Evolutionary conservation across 2,329 filamentous ascomycete species (phyloP).

Genomic region (Xylaria arbuscula): DNA sequence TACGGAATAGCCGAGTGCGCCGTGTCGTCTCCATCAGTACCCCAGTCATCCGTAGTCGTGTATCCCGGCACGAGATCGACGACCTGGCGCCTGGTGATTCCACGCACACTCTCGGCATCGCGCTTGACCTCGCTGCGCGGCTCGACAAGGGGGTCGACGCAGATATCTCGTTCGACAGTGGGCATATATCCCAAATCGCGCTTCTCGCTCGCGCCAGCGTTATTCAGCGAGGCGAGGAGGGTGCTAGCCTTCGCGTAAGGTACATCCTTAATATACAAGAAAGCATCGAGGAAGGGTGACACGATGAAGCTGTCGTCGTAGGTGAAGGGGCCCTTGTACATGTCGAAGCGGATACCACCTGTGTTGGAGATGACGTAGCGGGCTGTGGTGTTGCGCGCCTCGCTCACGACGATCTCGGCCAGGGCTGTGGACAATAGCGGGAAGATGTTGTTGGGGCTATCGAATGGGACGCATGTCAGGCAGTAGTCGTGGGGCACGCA

Average conservation of each 20-base stretch:
- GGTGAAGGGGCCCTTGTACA: constrained; percentile 72
- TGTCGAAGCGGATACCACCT: constrained; percentile 69
- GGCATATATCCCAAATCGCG: constrained; percentile 52
- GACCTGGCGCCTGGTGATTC: constrained; percentile 62
- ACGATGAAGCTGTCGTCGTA: constrained; percentile 64
- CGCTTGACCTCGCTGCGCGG: constrained; percentile 31
- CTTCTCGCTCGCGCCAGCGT: constrained; percentile 52
- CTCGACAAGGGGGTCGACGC: constrained; percentile 58
- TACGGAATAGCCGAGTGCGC: constrained; percentile 60
- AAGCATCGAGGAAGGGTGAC: constrained; percentile 64
- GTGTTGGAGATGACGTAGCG: constrained; percentile 71
- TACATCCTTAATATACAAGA: constrained; percentile 65
- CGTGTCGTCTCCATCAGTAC: constrained; percentile 67
- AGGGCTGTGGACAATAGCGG: constrained; percentile 63
- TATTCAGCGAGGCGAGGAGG: constrained; percentile 57
- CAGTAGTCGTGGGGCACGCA: constrained; percentile 72
- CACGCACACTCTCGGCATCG: constrained; percentile 41
- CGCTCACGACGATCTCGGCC: constrained; percentile 63
- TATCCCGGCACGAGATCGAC: constrained; percentile 60
- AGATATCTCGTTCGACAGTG: constrained; percentile 55
- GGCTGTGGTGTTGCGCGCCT: constrained; percentile 60
- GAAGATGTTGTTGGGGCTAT: constrained; percentile 65
- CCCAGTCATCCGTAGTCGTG: constrained; percentile 67
- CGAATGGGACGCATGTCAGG: constrained; percentile 65
- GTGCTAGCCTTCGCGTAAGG: constrained; percentile 58